These are phyloP conservation scores for Sicyos baderoa DNA, from an alignment of 306 rosid genomes.

Conservation along the genomic window DNA sequence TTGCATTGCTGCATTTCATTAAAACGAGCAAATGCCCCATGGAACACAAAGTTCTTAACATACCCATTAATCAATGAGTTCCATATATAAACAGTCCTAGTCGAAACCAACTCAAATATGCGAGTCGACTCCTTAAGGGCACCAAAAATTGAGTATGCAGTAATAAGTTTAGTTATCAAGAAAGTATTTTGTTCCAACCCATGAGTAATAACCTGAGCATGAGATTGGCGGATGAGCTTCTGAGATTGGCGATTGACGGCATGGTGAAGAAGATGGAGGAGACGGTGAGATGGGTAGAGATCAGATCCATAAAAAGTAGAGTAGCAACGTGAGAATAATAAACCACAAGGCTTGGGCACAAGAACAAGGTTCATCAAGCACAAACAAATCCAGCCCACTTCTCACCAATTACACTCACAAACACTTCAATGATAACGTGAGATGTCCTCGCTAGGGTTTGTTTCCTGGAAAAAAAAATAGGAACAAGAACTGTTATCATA, in stretches of 20 bases:
- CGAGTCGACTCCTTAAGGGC: slow-evolving; percentile 26
- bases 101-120: slow-evolving; percentile 38
- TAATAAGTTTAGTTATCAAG: slow-evolving; percentile 54
- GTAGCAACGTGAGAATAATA: slow-evolving; percentile 34
- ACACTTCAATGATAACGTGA: neutral
- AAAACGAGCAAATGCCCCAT: slow-evolving; percentile 39
- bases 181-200: slow-evolving; percentile 52
- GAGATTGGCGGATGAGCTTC: slow-evolving; percentile 41
- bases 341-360: slow-evolving; percentile 22
- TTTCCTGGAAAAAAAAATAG: neutral
- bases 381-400: neutral
- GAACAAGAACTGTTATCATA: neutral
- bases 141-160: slow-evolving; percentile 48
- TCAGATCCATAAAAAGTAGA: slow-evolving; percentile 25
- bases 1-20: slow-evolving; percentile 36
- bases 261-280: slow-evolving; percentile 39
- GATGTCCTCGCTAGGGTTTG: neutral
- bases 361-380: slow-evolving; percentile 23
- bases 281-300: slow-evolving; percentile 23
- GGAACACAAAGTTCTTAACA: slow-evolving; percentile 33
- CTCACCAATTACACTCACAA: neutral
- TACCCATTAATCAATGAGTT: slow-evolving; percentile 53
- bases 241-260: slow-evolving; percentile 34
- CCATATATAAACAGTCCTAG: slow-evolving; percentile 48
- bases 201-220: slow-evolving; percentile 50